Percentiles rank a stretch among this genome's conserved stretches.
These are phyloP conservation scores for Tetrahymena malaccensis DNA, from an alignment of 73 alveolate species.

Conservation along the genomic window DNA sequence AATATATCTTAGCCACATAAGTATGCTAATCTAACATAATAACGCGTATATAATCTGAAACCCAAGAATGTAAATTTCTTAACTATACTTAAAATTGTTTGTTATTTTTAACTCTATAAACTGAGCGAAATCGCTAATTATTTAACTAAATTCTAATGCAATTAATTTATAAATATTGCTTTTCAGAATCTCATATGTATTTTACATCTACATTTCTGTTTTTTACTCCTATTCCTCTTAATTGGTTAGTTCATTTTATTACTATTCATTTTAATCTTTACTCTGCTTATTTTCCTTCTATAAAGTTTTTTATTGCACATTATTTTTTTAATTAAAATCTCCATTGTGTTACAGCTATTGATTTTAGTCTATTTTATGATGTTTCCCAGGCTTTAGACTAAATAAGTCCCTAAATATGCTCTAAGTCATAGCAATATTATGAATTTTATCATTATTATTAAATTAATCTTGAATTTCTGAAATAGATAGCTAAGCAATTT, in stretches of 20 bases:
- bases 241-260: background rate
- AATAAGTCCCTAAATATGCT: background rate
- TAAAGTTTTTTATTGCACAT: background rate
- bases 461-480: background rate
- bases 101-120: background rate
- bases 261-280: background rate
- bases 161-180: background rate
- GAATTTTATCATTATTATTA: background rate
- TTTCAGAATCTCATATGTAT: background rate
- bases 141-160: background rate
- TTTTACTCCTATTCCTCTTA: background rate
- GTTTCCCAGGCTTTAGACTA: background rate
- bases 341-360: background rate
- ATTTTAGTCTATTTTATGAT: background rate
- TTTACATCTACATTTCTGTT: background rate
- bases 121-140: background rate
- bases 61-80: background rate
- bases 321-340: no score
- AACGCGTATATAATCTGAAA: background rate
- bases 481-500: background rate
- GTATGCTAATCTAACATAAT: background rate
- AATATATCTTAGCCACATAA: background rate
- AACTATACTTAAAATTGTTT: background rate
- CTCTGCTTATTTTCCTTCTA: background rate
- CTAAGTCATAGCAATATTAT: background rate